phyloP scores from a whole-genome alignment of 1,284 basidiomycete genomes.

The Neonothopanus nambi region DNA sequence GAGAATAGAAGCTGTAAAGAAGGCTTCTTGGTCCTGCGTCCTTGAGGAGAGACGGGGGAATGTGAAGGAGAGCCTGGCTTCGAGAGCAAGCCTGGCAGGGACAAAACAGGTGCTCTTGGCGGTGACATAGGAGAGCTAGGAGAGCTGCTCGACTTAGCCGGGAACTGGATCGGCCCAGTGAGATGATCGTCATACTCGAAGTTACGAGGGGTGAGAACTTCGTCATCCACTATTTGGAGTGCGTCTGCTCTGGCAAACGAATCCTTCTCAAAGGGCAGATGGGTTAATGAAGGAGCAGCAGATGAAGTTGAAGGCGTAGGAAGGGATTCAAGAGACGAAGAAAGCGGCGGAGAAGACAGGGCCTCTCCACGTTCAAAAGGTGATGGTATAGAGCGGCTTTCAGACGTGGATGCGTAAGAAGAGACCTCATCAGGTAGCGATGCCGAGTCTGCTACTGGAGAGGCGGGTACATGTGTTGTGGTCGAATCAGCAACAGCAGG shows the following conservation, averaged over 20 bases:
- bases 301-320: slow-evolving; percentile 41
- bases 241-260: slow-evolving; percentile 18
- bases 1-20: slow-evolving; percentile 55
- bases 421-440: slow-evolving; percentile 30
- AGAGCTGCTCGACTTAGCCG: slow-evolving; percentile 24
- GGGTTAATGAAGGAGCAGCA: slow-evolving; percentile 36
- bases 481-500: neutral
- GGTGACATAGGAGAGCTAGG: slow-evolving; percentile 27
- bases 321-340: slow-evolving; percentile 47
- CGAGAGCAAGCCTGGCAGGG: slow-evolving; percentile 36
- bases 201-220: slow-evolving; percentile 15
- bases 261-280: slow-evolving; percentile 33
- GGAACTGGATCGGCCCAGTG: slow-evolving; percentile 37
- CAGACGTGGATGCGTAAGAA: slow-evolving; percentile 38
- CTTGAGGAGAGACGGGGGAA: slow-evolving; percentile 30
- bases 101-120: slow-evolving; percentile 33
- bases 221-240: slow-evolving; percentile 17
- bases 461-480: slow-evolving; percentile 3
- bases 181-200: slow-evolving; percentile 3
- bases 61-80: slow-evolving; percentile 20
- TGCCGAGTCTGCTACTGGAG: slow-evolving; percentile 23
- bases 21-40: slow-evolving; percentile 49
- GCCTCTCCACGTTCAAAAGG: slow-evolving; percentile 15
- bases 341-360: slow-evolving; percentile 35
- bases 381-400: slow-evolving; percentile 28